phyloP scores from a whole-genome alignment of 2,329 filamentous ascomycete genomes.

The Phaeoacremonium minimum region DNA sequence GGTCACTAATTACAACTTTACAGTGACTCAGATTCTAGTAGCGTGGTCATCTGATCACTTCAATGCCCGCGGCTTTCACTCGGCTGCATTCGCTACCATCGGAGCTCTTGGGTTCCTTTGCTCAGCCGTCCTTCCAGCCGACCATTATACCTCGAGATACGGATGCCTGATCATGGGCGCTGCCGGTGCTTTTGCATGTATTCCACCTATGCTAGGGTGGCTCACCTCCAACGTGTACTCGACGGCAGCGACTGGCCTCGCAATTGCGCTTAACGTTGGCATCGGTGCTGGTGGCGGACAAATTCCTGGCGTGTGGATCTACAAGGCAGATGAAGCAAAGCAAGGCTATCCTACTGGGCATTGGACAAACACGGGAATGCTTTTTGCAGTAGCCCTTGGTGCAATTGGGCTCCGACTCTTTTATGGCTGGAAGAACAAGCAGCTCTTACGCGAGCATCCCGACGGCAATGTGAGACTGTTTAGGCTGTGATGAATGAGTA shows the following conservation, averaged over 20 bases:
- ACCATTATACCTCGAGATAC: slow-evolving; percentile 45
- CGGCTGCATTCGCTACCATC: slow-evolving; percentile 40
- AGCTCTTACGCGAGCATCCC: slow-evolving; percentile 4
- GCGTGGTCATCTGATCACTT: slow-evolving; percentile 45
- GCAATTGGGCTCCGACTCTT: slow-evolving; percentile 38
- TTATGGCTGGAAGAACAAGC: slow-evolving; percentile 28
- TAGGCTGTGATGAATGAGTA: slow-evolving; percentile 3
- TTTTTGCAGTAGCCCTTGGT: slow-evolving; percentile 41
- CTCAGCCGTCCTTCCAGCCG: slow-evolving; percentile 46
- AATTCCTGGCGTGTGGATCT: slow-evolving; percentile 57
- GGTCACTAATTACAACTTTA: too few species aligned
- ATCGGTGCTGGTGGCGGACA: slow-evolving; percentile 49
- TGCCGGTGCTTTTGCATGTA: slow-evolving; percentile 39
- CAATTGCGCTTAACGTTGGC: slow-evolving; percentile 53
- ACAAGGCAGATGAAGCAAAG: slow-evolving; percentile 45
- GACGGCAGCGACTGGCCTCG: slow-evolving; percentile 50
- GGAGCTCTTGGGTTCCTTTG: slow-evolving; percentile 50
- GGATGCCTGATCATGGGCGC: slow-evolving; percentile 52
- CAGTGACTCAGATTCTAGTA: slow-evolving; percentile 20
- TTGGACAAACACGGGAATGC: slow-evolving; percentile 46
- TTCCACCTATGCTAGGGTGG: slow-evolving; percentile 55
- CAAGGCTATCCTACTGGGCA: slow-evolving; percentile 54
- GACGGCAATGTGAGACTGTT: slow-evolving; percentile 4
- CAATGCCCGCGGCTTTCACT: slow-evolving; percentile 44
- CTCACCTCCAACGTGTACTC: slow-evolving; percentile 62